phyloP scores from a whole-genome alignment of 345 rosid species.

The Brassica juncea region DNA sequence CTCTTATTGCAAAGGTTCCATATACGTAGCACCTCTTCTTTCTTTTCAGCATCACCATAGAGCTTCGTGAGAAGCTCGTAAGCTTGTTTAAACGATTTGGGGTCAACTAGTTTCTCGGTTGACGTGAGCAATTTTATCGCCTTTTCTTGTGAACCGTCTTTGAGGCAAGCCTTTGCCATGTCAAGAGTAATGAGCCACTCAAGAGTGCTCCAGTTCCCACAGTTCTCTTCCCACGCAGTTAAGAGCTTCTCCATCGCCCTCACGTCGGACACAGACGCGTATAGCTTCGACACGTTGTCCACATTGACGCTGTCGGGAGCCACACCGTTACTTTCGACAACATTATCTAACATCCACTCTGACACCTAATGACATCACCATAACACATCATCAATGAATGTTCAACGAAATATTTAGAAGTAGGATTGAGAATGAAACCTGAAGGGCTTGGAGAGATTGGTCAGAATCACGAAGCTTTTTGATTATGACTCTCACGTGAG shows the following conservation, averaged over 20 bases:
- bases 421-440: background rate
- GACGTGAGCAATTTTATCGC: background rate
- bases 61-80: conserved; percentile 10
- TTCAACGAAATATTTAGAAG: too few species aligned
- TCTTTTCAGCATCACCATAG: conserved; percentile 7
- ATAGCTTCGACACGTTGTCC: conserved; percentile 4
- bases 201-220: background rate
- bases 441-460: conserved; percentile 14
- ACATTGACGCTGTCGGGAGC: background rate
- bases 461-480: conserved; percentile 3
- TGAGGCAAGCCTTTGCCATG: conserved; percentile 6
- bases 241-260: background rate
- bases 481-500: conserved; percentile 18
- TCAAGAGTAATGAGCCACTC: conserved; percentile 1
- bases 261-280: background rate
- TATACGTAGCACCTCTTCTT: conserved; percentile 1
- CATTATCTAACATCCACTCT: conserved; percentile 21
- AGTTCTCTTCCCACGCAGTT: background rate
- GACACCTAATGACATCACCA: background rate
- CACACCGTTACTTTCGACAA: background rate
- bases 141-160: background rate
- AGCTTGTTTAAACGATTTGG: background rate
- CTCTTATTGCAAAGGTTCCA: background rate
- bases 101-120: background rate
- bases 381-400: background rate